These are phyloP conservation scores for Cutaneotrichosporon cutaneum DNA, from an alignment of 1,284 basidiomycete species.

Conservation along the genomic window DNA sequence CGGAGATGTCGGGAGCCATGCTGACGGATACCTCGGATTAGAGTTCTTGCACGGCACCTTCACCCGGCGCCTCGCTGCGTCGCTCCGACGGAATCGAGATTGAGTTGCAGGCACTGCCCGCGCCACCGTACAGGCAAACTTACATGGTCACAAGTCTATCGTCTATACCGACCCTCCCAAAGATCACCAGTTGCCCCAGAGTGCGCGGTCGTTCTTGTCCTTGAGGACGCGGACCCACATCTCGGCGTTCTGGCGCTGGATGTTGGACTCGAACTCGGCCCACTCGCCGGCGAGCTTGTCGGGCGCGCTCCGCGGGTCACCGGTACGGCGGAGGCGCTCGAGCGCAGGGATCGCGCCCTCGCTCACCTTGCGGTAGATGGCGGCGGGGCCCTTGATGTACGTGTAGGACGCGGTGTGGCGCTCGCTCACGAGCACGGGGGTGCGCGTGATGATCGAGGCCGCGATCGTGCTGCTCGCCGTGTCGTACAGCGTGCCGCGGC, in stretches of 20 bases:
- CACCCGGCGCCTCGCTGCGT: too few relatives aligned
- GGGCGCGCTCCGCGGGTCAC: not conserved
- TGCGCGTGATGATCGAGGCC: conserved; percentile 12
- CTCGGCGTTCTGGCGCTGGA: conserved; percentile 3
- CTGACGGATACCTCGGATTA: too few relatives aligned
- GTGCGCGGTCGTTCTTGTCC: not conserved
- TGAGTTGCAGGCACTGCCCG: too few relatives aligned
- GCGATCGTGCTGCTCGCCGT: conserved; percentile 16
- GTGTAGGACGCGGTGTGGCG: conserved; percentile 12
- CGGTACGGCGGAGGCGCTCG: not conserved
- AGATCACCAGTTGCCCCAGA: conserved; percentile 3
- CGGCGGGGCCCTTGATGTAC: conserved; percentile 11
- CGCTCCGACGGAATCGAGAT: too few relatives aligned
- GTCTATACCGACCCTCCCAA: too few relatives aligned
- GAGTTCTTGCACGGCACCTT: too few relatives aligned
- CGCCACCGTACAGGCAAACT: too few relatives aligned
- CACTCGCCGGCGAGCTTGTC: not conserved
- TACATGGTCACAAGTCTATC: too few relatives aligned
- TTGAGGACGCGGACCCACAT: conserved; percentile 8
- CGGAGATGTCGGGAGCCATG: too few relatives aligned
- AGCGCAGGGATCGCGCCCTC: conserved; percentile 10
- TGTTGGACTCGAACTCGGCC: not conserved
- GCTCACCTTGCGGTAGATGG: not conserved
- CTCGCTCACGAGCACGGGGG: conserved; percentile 14
- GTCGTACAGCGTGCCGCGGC: conserved; percentile 4